Evolutionary conservation across 2,329 filamentous ascomycete genomes (phyloP), one percentile per base, ranked within the genome.

Genomic region (Hawksworthiomyces lignivorus): DNA sequence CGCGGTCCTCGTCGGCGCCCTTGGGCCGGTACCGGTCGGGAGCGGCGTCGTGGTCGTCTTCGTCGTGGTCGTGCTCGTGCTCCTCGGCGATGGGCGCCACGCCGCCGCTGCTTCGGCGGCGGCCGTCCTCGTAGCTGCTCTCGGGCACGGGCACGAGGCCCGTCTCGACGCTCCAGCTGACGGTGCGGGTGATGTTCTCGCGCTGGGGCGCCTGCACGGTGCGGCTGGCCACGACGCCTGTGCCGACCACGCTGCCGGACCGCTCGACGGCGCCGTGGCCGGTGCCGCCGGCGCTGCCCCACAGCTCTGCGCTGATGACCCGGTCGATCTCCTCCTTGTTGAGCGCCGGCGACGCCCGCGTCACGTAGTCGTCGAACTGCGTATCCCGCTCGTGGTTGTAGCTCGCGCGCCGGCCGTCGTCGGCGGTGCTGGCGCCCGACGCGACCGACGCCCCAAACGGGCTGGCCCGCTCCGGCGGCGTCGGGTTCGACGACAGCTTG

Each of bases 111-210:
- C 36, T n/a, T n/a, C n/a, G n/a, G 7, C 35, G 31, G 26, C 30
- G 31, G 4, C 14, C 29, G 4, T 33, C 29, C 5, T 47, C 43
- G 8, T 26, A 22, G 15, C 20, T 4, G 18, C 32, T 36, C 49
- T 66, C 65, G 2, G 62, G 62, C 18, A 66, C 62, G 4, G 60
- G 53, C 5, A 62, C 58, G n/a, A 65, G 52, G 3, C 56, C 56
- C 12, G 59, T 54, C 37, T 65, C 64, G 32, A 58, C 65, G 6
- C 49, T 53, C 54, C 58, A 64, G 52, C 64, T 68, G 11, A 51
- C 45, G 1, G 52, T 51, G 14, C 63, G 56, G 7, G 52, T 54
- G 10, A 32, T 15, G 3, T 48, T 30, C 50, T 61, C 17, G 31
- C 35, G 43, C 18, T 26, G 39, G 6, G 35, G 15, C 33, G 42